Conservation (phyloP, 176 grass and related monocot species). For the Phyllostachys edulis region DNA sequence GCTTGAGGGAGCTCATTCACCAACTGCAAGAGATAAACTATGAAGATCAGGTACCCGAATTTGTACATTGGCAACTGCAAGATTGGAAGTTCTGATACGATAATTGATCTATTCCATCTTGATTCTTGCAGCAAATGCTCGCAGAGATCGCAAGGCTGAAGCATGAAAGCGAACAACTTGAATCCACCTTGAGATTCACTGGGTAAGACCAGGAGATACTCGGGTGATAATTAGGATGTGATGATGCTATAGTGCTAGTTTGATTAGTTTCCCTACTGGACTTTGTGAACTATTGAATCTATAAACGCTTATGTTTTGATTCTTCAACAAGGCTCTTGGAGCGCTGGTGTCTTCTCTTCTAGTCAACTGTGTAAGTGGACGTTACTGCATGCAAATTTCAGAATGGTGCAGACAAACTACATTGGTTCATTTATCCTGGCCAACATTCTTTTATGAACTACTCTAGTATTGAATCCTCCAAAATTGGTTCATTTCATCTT, state of each 20-base stretch:
- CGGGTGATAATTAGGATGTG: neutral
- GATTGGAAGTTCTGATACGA: neutral
- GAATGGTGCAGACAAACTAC: too few species aligned
- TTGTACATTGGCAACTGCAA: neutral
- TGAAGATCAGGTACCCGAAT: constrained; percentile 18
- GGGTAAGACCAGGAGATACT: constrained; percentile 32
- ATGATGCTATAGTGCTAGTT: neutral
- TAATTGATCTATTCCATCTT: too few species aligned
- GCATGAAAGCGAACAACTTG: constrained; percentile 41
- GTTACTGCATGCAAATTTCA: too few species aligned
- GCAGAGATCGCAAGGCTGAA: constrained; percentile 42
- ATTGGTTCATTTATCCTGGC: too few species aligned
- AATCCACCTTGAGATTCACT: constrained; percentile 23
- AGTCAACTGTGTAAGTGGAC: too few species aligned
- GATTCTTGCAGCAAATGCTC: constrained; percentile 29
- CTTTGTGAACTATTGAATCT: neutral
- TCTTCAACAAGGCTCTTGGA: neutral
- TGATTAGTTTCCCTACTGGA: neutral
- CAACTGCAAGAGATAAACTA: neutral
- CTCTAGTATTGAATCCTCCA: too few species aligned
- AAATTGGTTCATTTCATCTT: too few species aligned
- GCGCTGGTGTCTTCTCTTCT: neutral
- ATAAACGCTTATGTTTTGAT: neutral
- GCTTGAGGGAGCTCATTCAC: constrained; percentile 53
- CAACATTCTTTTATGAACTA: too few species aligned